Conservation (phyloP, 2,329 filamentous ascomycete species). For the Alternaria solani region DNA sequence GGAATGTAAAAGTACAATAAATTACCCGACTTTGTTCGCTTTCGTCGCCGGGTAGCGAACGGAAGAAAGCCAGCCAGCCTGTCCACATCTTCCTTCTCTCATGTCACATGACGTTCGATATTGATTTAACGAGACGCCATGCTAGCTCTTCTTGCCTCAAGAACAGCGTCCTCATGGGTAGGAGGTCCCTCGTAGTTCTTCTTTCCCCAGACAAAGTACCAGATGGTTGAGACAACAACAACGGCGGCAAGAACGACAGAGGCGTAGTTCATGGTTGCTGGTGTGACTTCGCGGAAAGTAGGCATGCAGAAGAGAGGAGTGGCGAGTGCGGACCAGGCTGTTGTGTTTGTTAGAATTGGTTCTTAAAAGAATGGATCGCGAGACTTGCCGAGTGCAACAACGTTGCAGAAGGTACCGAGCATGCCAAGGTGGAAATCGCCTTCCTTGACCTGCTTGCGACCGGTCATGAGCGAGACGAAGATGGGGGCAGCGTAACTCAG, state of each 20-base stretch:
- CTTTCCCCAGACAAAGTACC: constrained; percentile 75
- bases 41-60: background rate
- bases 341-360: constrained; percentile 10
- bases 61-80: background rate
- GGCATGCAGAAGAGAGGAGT: constrained; percentile 81
- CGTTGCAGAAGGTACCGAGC: constrained; percentile 69
- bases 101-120: background rate
- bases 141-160: constrained; percentile 45
- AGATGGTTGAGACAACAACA: constrained; percentile 65
- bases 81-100: background rate
- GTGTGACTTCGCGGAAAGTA: constrained; percentile 66
- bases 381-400: constrained; percentile 68
- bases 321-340: constrained; percentile 69
- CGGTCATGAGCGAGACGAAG: constrained; percentile 67
- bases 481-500: constrained; percentile 74
- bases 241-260: constrained; percentile 77
- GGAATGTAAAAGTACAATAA: background rate
- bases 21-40: background rate
- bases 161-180: constrained; percentile 43
- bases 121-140: constrained; percentile 28
- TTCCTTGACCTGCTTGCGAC: constrained; percentile 66
- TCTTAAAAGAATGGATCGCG: background rate
- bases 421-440: constrained; percentile 69
- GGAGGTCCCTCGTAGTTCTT: constrained; percentile 72
- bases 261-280: constrained; percentile 74